Conservation (phyloP, 257 asterid genomes). For the Agastache rugosa region DNA sequence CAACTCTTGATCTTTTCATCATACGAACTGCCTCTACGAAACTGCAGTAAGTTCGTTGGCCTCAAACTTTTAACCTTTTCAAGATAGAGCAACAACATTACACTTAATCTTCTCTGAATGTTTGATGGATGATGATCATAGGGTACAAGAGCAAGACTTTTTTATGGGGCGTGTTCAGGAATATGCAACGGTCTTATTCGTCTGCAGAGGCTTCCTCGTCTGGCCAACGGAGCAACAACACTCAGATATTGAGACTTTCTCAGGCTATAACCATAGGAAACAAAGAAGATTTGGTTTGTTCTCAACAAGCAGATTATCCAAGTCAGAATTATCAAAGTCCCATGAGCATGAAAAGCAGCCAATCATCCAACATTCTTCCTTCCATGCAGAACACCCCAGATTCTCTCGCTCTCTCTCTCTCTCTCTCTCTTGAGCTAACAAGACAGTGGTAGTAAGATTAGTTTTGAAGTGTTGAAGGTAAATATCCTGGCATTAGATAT, state of each 20-base stretch:
- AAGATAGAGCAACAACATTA: background rate
- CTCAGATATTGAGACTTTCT: background rate
- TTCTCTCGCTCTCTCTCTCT: background rate
- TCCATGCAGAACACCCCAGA: conserved; percentile 26
- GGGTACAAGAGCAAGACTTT: conserved; percentile 34
- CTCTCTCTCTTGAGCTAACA: background rate
- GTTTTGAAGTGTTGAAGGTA: too few species aligned
- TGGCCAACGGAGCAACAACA: background rate
- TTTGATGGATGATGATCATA: conserved; percentile 21
- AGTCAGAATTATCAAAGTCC: conserved; percentile 23
- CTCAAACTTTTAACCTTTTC: background rate
- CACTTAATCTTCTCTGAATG: background rate
- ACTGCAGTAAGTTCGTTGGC: conserved; percentile 34
- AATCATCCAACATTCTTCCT: conserved; percentile 25
- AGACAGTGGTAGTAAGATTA: conserved; percentile 1
- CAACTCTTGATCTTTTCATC: conserved; percentile 41
- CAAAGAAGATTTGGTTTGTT: conserved; percentile 1
- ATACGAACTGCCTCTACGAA: conserved; percentile 29
- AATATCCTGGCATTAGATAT: too few species aligned
- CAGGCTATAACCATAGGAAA: conserved; percentile 18
- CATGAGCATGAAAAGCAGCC: conserved; percentile 32
- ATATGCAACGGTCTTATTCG: conserved; percentile 1
- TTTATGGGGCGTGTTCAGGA: conserved; percentile 41
- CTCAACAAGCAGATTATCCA: conserved; percentile 21
- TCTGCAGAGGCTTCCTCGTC: background rate